Evolutionary conservation across 2,329 filamentous ascomycete genomes (phyloP).

Genomic region (Talaromyces sp.): DNA sequence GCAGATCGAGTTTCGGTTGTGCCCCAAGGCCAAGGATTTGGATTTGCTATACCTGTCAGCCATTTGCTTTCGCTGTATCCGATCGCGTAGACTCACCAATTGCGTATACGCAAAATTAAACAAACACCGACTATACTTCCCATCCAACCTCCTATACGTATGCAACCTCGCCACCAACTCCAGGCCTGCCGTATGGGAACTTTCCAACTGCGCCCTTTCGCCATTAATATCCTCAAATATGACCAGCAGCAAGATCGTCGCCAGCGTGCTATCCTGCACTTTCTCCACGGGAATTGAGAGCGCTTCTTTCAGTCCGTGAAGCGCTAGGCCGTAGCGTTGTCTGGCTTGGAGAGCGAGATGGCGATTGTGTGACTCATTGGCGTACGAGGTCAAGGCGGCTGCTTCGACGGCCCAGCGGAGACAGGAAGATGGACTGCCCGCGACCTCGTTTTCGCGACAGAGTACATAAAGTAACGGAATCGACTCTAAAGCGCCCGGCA

Average conservation of each 20-base stretch:
- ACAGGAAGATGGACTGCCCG: conserved; percentile 26
- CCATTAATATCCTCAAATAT: conserved; percentile 40
- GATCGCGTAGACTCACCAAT: conserved; percentile 25
- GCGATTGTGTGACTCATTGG: conserved; percentile 28
- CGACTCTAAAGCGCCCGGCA: conserved; percentile 35
- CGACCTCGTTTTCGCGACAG: conserved; percentile 23
- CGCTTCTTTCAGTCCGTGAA: conserved; percentile 30
- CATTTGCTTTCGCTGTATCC: not conserved
- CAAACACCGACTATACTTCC: conserved; percentile 33
- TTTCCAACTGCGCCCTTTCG: conserved; percentile 34
- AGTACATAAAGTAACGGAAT: conserved; percentile 35
- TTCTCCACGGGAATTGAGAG: conserved; percentile 30
- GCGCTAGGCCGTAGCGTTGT: conserved; percentile 31
- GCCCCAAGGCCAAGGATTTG: conserved; percentile 35
- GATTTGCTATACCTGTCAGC: conserved; percentile 28
- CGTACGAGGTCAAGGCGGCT: conserved; percentile 34
- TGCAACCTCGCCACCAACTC: conserved; percentile 35
- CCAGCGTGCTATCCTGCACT: conserved; percentile 37
- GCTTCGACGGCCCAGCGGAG: conserved; percentile 36
- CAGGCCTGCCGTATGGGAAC: conserved; percentile 37
- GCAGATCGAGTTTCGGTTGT: conserved; percentile 29
- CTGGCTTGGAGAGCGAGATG: conserved; percentile 30
- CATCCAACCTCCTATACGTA: conserved; percentile 29
- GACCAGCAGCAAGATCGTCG: conserved; percentile 36
- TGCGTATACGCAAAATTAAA: conserved; percentile 38